These are phyloP conservation scores for Exutisphaerella laricina DNA, from an alignment of 2,329 filamentous ascomycete genomes.

Conservation along the genomic window DNA sequence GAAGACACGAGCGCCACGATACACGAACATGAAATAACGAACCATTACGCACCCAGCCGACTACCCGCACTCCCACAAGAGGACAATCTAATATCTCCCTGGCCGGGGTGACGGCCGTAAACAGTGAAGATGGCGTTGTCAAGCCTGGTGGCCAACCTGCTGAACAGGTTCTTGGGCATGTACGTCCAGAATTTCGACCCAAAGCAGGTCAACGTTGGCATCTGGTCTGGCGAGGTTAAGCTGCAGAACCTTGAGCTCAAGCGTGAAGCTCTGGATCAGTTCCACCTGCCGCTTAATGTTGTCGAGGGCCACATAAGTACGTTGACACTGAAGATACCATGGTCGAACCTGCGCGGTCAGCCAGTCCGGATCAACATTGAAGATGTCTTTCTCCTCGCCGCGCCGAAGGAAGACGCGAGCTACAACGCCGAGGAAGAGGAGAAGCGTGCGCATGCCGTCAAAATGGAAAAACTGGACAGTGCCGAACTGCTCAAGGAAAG, in stretches of 20 bases:
- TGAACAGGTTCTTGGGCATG: slow-evolving; percentile 99
- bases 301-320: slow-evolving; percentile 90
- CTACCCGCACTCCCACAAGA: too few species aligned
- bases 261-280: slow-evolving; percentile 90
- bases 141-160: slow-evolving; percentile 89
- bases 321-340: slow-evolving; percentile 88
- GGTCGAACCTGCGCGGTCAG: slow-evolving; percentile 92
- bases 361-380: slow-evolving; percentile 94
- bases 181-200: slow-evolving; percentile 99
- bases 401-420: slow-evolving; percentile 89
- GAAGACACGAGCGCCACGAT: too few species aligned
- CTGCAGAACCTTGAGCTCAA: slow-evolving; percentile 87
- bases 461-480: slow-evolving; percentile 98
- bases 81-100: slow-evolving; percentile 37
- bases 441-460: slow-evolving; percentile 76
- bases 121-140: slow-evolving; percentile 73
- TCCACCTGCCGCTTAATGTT: slow-evolving; percentile 94
- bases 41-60: not conserved
- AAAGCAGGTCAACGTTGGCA: slow-evolving; percentile 94
- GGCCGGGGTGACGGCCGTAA: slow-evolving; percentile 67
- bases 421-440: slow-evolving; percentile 94
- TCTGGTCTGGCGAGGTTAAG: slow-evolving; percentile 98
- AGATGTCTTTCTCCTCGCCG: slow-evolving; percentile 92
- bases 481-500: slow-evolving; percentile 91
- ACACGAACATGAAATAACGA: slow-evolving; percentile 12